These are phyloP conservation scores for Leccinum disarticulatum DNA, from an alignment of 768 basidiomycete species.

Conservation along the genomic window DNA sequence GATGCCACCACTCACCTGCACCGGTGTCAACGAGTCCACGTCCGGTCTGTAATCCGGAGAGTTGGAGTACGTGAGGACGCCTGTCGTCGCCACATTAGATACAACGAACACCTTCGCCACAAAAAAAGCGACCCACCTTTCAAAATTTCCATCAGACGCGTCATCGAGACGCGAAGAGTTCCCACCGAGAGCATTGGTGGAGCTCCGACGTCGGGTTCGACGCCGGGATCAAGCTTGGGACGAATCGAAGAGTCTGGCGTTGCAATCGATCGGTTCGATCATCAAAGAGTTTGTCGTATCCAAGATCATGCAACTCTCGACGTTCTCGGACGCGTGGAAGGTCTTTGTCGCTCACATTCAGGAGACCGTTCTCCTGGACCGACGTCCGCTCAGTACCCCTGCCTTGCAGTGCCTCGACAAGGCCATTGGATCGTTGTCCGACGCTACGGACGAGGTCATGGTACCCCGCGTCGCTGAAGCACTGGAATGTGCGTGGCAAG, in stretches of 20 bases:
- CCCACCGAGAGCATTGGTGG: slow-evolving; percentile 25
- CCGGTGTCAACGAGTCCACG: slow-evolving; percentile 74
- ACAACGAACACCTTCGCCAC: not conserved
- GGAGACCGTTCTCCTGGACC: slow-evolving; percentile 66
- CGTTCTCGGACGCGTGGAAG: slow-evolving; percentile 72
- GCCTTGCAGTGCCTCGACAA: slow-evolving; percentile 83
- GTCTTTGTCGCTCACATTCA: slow-evolving; percentile 73
- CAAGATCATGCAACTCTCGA: slow-evolving; percentile 70
- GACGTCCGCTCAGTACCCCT: slow-evolving; percentile 72
- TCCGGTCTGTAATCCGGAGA: slow-evolving; percentile 91
- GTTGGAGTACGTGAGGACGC: slow-evolving; percentile 72
- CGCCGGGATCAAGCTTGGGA: slow-evolving; percentile 64
- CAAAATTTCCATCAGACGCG: slow-evolving; percentile 71
- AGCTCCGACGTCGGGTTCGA: slow-evolving; percentile 9
- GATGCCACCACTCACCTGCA: slow-evolving; percentile 55
- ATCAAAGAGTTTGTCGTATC: slow-evolving; percentile 75
- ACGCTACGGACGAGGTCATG: slow-evolving; percentile 28
- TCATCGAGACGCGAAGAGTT: slow-evolving; percentile 48
- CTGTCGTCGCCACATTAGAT: slow-evolving; percentile 34
- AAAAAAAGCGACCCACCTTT: slow-evolving; percentile 49
- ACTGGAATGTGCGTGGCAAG: slow-evolving; percentile 67
- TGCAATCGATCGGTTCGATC: slow-evolving; percentile 82
- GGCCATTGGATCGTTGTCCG: slow-evolving; percentile 60
- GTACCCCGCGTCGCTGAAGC: slow-evolving; percentile 44
- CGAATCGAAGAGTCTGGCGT: slow-evolving; percentile 83